Conservation (phyloP, 192 early-diverging fungal species). For the Irineochytrium annulatum region DNA sequence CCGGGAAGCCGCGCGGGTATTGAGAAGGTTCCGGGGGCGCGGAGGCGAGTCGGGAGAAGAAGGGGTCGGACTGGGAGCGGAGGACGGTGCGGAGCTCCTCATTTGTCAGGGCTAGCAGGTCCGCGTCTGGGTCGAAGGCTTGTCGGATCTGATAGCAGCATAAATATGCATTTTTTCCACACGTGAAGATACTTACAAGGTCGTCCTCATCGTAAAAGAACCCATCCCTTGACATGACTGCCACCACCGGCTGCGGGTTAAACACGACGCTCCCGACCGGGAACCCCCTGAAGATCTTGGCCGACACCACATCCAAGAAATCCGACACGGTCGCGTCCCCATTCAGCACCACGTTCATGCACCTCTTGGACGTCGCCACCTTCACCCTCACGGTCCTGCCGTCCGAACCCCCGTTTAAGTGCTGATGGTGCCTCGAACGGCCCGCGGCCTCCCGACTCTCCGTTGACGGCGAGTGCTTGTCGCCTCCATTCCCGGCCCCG, state of each 20-base stretch:
- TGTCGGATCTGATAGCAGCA: background rate
- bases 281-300: constrained; percentile 3
- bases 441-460: too few relatives aligned
- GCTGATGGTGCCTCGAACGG: too few relatives aligned
- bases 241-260: constrained; percentile 1
- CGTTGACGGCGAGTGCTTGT: too few relatives aligned
- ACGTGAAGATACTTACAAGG: background rate
- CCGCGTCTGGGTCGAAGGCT: background rate
- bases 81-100: constrained; percentile 3
- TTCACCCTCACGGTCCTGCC: constrained; percentile 1
- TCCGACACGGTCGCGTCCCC: constrained; percentile 1
- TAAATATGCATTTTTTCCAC: too few relatives aligned
- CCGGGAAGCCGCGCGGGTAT: too few relatives aligned
- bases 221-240: background rate
- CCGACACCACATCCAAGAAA: constrained; percentile 1
- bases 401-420: background rate
- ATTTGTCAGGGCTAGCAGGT: background rate
- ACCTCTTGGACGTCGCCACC: background rate
- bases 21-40: too few relatives aligned
- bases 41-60: background rate
- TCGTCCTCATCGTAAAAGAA: constrained; percentile 9
- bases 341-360: background rate
- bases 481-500: too few relatives aligned
- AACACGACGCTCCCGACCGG: constrained; percentile 3
- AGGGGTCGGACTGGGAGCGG: constrained; percentile 2